phyloP scores from a whole-genome alignment of 2,329 filamentous ascomycete species.

The Aureobasidium sp. region DNA sequence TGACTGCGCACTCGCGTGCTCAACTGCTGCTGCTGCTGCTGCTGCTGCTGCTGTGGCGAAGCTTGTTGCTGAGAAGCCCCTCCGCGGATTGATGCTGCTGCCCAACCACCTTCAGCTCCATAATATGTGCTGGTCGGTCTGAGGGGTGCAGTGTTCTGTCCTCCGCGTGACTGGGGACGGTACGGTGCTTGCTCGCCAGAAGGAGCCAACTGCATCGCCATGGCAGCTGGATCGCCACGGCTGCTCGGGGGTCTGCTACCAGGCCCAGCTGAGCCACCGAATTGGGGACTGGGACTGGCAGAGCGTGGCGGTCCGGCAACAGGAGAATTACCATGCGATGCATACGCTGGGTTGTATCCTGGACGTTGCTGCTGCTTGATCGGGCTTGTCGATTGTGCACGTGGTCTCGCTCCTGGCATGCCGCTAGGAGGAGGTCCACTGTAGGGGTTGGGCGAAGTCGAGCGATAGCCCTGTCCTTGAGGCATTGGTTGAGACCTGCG shows the following conservation, averaged over 20 bases:
- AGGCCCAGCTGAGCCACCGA: conserved; percentile 1
- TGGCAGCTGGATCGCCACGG: conserved; percentile 35
- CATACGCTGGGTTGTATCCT: conserved; percentile 29
- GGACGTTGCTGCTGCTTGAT: conserved; percentile 30
- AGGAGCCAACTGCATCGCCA: conserved; percentile 41
- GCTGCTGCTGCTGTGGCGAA: conserved; percentile 15
- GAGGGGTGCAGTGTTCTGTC: conserved; percentile 3
- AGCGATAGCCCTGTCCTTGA: conserved; percentile 33
- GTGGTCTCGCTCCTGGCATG: conserved; percentile 22
- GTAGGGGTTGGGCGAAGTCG: conserved; percentile 61
- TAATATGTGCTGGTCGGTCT: conserved; percentile 42
- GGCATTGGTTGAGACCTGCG: conserved; percentile 31
- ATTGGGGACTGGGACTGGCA: conserved; percentile 32
- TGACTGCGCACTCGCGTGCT: conserved; percentile 58
- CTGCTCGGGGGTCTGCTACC: conserved; percentile 37
- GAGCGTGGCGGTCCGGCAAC: conserved; percentile 32
- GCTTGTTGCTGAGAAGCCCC: neutral
- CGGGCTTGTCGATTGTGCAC: conserved; percentile 36
- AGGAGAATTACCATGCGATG: conserved; percentile 33
- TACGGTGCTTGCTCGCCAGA: conserved; percentile 35
- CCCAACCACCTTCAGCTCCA: conserved; percentile 27
- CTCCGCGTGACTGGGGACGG: conserved; percentile 34
- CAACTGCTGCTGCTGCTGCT: conserved; percentile 24
- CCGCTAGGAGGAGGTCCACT: conserved; percentile 28
- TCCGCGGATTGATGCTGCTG: conserved; percentile 14